Percentiles rank a stretch among this genome's conserved stretches.
Conservation (phyloP, 805 yeast species). For the Metschnikowia kofuensis region DNA sequence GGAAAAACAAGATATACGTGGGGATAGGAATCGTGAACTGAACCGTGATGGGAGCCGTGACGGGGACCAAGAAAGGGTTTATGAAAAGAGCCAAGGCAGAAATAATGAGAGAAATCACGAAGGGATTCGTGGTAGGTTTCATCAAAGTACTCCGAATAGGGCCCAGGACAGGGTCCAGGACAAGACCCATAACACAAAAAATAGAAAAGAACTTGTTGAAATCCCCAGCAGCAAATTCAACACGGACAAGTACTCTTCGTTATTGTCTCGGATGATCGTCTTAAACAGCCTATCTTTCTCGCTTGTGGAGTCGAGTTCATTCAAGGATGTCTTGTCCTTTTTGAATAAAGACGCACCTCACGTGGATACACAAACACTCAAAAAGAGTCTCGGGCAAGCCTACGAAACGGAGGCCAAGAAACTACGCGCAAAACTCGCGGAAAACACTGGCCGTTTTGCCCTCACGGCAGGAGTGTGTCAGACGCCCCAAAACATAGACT, state of each 20-base stretch:
- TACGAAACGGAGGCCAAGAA: neutral
- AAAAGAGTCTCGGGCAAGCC: neutral
- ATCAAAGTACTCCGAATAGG: too few species aligned
- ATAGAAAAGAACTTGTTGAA: neutral
- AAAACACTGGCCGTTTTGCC: slow-evolving; percentile 1
- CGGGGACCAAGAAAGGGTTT: too few species aligned
- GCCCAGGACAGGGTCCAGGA: too few species aligned
- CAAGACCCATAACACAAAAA: neutral
- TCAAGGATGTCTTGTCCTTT: neutral
- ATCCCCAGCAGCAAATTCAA: neutral
- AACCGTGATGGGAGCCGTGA: too few species aligned
- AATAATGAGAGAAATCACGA: too few species aligned
- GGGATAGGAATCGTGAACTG: too few species aligned
- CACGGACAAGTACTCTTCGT: neutral
- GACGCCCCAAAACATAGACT: neutral
- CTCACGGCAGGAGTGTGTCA: slow-evolving; percentile 1
- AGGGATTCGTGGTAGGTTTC: too few species aligned
- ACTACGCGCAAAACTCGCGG: neutral
- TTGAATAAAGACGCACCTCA: neutral
- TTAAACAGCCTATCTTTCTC: neutral
- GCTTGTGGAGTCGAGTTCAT: neutral
- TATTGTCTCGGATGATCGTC: neutral
- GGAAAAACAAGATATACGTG: too few species aligned
- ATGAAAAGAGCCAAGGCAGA: too few species aligned
- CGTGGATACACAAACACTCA: neutral